Evolutionary conservation across 1,139 yeast genomes (phyloP), one percentile per base, ranked within the genome.

Genomic region (Lodderomyces elongisporus): DNA sequence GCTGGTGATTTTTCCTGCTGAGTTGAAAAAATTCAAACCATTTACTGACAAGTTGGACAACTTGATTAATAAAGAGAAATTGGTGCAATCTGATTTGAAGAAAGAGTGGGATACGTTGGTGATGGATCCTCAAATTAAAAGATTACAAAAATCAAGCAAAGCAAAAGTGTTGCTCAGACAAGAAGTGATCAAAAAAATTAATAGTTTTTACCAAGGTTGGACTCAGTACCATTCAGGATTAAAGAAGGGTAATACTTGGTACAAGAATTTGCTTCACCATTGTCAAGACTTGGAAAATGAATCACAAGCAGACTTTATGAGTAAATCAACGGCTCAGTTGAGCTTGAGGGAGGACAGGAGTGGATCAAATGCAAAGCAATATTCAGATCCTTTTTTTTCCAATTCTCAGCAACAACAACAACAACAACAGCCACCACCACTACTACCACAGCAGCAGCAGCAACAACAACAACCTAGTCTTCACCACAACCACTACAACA

Each of bases 21-120:
- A 88, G 53, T 61, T 91, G 43, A 75, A 72, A 34, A 91, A 91
- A 56, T 91, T 87, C 52, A 74, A 74, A 25, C 84, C 84, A 0
- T 79, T 77, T 45, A 77, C 77, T 36, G 64, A 70, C 3, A 74
- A 94, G 35, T 64, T 91, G 27, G 85, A 80, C 30, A 74, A 78
- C 4, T 74, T 91, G 12, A 69, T 81, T 14, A 70, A 66, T 31
- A 78, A 77, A 33, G 95, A 88, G 51, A 68, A 70, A 29, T 58
- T 62, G 4, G 58, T 79, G 23, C 67, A 87, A 20, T 61, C 62
- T 32, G 76, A 74, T 14, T 62, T 88, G 30, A 79, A 81, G 36
- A 53, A 56, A 6, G 63, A 66, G 20, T 79, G 94, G 79, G 71
- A 68, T 35, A 60, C 59, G 15, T 69, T 87, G 12, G 59, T 76